Evolutionary conservation across 1,284 basidiomycete genomes (phyloP).

Genomic region (Kwoniella shivajii): DNA sequence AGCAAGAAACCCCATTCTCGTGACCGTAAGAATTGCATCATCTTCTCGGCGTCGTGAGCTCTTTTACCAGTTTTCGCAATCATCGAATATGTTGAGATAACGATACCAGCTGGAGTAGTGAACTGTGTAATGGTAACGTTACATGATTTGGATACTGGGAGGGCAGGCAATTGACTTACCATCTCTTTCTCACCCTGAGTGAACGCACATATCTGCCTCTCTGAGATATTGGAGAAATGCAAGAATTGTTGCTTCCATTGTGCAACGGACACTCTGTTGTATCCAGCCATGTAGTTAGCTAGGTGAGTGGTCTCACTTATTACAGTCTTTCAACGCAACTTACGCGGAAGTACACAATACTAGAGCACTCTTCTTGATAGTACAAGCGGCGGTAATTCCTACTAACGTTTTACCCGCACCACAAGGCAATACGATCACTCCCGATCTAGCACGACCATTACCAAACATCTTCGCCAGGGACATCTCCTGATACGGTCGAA

Average conservation of each 20-base stretch:
- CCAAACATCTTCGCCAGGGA: slow-evolving; percentile 98
- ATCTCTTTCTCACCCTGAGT: slow-evolving; percentile 96
- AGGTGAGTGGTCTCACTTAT: neutral
- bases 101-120: slow-evolving; percentile 77
- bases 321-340: slow-evolving; percentile 47
- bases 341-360: slow-evolving; percentile 95
- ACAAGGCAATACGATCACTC: slow-evolving; percentile 97
- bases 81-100: slow-evolving; percentile 98
- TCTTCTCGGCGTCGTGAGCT: slow-evolving; percentile 94
- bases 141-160: neutral
- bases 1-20: slow-evolving; percentile 96
- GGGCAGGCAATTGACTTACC: slow-evolving; percentile 56
- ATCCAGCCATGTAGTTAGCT: slow-evolving; percentile 39
- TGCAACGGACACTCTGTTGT: slow-evolving; percentile 86
- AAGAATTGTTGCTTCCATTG: slow-evolving; percentile 98
- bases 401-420: slow-evolving; percentile 99
- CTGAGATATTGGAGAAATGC: slow-evolving; percentile 95
- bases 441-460: slow-evolving; percentile 94
- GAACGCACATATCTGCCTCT: slow-evolving; percentile 91
- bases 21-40: slow-evolving; percentile 96
- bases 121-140: slow-evolving; percentile 66
- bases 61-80: slow-evolving; percentile 94
- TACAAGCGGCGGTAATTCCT: slow-evolving; percentile 97
- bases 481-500: slow-evolving; percentile 96
- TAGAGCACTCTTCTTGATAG: slow-evolving; percentile 98